These are phyloP conservation scores for Saturnispora besseyi DNA, from an alignment of 805 yeast species.

Conservation along the genomic window DNA sequence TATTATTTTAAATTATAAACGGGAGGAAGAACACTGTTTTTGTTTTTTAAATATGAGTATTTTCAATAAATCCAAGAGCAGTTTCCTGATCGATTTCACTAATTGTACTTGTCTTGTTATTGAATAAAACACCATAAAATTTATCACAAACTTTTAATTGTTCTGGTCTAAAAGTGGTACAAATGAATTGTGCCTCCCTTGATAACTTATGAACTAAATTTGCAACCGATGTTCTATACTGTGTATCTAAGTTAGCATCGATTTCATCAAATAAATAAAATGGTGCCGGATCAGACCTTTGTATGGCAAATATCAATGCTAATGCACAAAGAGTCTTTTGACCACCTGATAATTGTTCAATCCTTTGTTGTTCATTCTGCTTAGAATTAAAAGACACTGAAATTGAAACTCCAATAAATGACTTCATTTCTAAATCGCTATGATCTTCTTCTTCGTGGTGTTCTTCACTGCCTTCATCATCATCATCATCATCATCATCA, in stretches of 20 bases:
- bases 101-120: slow-evolving; percentile 72
- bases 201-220: slow-evolving; percentile 59
- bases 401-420: slow-evolving; percentile 74
- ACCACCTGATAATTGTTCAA: slow-evolving; percentile 93
- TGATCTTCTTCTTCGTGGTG: slow-evolving; percentile 14
- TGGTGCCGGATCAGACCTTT: slow-evolving; percentile 94
- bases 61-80: slow-evolving; percentile 80
- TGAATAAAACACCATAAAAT: slow-evolving; percentile 80
- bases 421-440: slow-evolving; percentile 32
- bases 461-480: slow-evolving; percentile 16
- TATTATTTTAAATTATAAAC: background rate
- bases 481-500: slow-evolving; percentile 17
- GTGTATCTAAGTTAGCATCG: slow-evolving; percentile 92
- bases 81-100: slow-evolving; percentile 59
- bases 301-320: slow-evolving; percentile 87
- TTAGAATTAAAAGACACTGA: slow-evolving; percentile 84
- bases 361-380: slow-evolving; percentile 73
- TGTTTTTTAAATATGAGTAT: slow-evolving; percentile 31
- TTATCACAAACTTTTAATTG: slow-evolving; percentile 80
- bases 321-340: slow-evolving; percentile 96
- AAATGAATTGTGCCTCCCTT: slow-evolving; percentile 74
- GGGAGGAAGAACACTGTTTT: background rate
- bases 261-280: slow-evolving; percentile 94
- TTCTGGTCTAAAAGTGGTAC: slow-evolving; percentile 94
- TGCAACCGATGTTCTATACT: slow-evolving; percentile 84